A percentile compares a stretch with the other conserved stretches of the same genome.
phyloP scores from a whole-genome alignment of 2,329 filamentous ascomycete species.

The Fusarium lyarnte region DNA sequence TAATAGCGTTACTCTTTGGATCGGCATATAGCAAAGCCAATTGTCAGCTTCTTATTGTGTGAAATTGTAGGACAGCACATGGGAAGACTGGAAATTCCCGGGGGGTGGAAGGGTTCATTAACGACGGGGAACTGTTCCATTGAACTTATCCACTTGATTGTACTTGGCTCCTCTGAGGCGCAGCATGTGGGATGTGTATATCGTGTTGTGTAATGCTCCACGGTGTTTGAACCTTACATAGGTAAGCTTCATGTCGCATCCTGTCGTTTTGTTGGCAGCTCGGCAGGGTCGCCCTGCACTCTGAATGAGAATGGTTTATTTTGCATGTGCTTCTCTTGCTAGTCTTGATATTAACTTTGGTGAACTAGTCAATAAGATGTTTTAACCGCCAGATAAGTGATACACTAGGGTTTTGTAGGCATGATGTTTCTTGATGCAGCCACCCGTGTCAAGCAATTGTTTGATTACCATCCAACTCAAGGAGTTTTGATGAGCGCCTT shows the following conservation, averaged over 20 bases:
- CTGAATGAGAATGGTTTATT: constrained; percentile 24
- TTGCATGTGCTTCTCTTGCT: constrained; percentile 21
- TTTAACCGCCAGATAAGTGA: constrained; percentile 22
- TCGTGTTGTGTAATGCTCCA: constrained; percentile 35
- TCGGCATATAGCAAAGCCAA: not conserved
- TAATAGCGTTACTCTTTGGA: not conserved
- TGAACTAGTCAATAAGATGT: constrained; percentile 27
- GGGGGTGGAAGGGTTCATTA: constrained; percentile 14
- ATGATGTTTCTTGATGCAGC: constrained; percentile 7
- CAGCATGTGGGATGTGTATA: constrained; percentile 17
- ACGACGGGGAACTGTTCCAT: constrained; percentile 12
- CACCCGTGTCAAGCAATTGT: constrained; percentile 15
- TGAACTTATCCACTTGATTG: constrained; percentile 12
- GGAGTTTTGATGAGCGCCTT: not conserved
- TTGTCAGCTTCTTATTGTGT: not conserved
- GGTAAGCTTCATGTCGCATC: constrained; percentile 24
- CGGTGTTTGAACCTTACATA: constrained; percentile 32
- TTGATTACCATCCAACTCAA: constrained; percentile 1
- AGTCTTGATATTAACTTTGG: constrained; percentile 7
- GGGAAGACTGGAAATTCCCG: constrained; percentile 16
- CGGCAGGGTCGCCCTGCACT: constrained; percentile 27
- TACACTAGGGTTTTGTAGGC: constrained; percentile 5
- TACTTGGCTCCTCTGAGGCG: constrained; percentile 19
- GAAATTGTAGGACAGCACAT: not conserved
- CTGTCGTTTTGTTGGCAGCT: constrained; percentile 16